Percentiles rank a stretch among this genome's conserved stretches.
Conservation (phyloP, 2,329 filamentous ascomycete species). For the Zymoseptoria tritici region DNA sequence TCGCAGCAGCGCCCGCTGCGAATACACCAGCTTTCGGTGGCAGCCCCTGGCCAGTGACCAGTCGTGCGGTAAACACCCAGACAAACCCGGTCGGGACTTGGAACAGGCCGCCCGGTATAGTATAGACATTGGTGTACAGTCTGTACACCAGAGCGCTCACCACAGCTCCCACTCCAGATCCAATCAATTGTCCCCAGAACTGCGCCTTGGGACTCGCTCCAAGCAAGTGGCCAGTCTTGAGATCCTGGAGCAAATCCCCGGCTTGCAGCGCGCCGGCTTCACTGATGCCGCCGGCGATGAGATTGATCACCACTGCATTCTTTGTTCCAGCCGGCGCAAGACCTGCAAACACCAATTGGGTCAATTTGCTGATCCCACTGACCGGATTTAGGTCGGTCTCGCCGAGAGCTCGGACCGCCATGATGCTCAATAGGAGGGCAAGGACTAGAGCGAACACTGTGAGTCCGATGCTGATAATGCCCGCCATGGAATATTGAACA, state of each 20-base stretch:
- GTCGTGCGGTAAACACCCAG: conserved; percentile 91
- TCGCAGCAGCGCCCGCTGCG: conserved; percentile 62
- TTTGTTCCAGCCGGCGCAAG: conserved; percentile 74
- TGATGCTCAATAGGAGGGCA: conserved; percentile 59
- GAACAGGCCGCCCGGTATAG: conserved; percentile 81
- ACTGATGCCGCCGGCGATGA: conserved; percentile 83
- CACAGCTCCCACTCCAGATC: conserved; percentile 76
- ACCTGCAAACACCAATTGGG: conserved; percentile 88
- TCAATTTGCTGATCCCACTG: conserved; percentile 91
- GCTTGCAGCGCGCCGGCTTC: conserved; percentile 85
- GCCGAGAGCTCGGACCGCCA: conserved; percentile 58
- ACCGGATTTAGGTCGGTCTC: conserved; percentile 95
- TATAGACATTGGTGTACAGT: conserved; percentile 83
- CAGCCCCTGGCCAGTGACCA: conserved; percentile 85
- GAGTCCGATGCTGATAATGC: conserved; percentile 71
- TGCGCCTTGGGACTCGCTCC: conserved; percentile 90
- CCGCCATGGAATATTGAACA: conserved; percentile 75
- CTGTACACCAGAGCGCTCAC: conserved; percentile 81
- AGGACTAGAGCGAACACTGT: conserved; percentile 78
- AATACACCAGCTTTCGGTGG: conserved; percentile 77
- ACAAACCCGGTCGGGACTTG: conserved; percentile 92
- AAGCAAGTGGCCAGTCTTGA: conserved; percentile 91
- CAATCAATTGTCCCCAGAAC: conserved; percentile 94
- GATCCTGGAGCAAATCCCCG: conserved; percentile 91
- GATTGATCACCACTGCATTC: conserved; percentile 87